Base-by-base conservation (phyloP, 768 basidiomycete species). In the Rhodosporidiobolus sp. region DNA sequence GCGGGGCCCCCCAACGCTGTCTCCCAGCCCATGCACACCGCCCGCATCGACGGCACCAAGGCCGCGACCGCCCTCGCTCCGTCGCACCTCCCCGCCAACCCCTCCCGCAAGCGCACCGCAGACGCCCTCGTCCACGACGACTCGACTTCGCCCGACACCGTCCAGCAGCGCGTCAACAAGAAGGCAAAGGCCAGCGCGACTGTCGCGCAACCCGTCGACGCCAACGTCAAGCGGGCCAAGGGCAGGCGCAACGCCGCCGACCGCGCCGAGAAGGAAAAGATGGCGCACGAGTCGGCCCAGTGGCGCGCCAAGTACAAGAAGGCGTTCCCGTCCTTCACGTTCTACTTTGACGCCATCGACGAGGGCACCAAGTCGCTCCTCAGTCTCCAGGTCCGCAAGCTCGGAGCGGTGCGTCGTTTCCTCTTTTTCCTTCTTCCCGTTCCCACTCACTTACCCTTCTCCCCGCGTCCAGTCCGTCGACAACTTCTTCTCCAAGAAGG, bases 241-340 rank as follows among this genome's bases (percentile, higher is more conserved):
- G 38, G 38, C 50, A 56, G 56, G 56, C 20, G n/a, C 50, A 35
- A 38, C 20, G 24, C 17, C 9, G 59, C 34, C 8, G 62, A 57
- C 26, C n/a, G 45, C 34, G 50, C 48, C 22, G 74, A 75, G 52
- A 58, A 65, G 64, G 74, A 73, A 38, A 73, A 75, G 50, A 52
- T 70, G 30, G 73, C 71, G 49, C 69, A 76, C 45, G 77, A 79
- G 50, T 74, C 75, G 59, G 72, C 72, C 20, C 89, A 91, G 76
- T 98, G 92, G 83, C 87, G 86, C 78, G 82, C 86, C 59, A 96
- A 93, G 83, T 97, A 93, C 81, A 86, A 85, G 65, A 86, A 87
- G 63, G 90, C 90, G 30, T 96, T 98, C 82, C 92, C 92, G 4
- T 82, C 81, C 34, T 92, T 89, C 84, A 86, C 84, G 26, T 95